Conservation (phyloP, 495 filamentous ascomycete species). For the Aspergillus carlsbadensis region DNA sequence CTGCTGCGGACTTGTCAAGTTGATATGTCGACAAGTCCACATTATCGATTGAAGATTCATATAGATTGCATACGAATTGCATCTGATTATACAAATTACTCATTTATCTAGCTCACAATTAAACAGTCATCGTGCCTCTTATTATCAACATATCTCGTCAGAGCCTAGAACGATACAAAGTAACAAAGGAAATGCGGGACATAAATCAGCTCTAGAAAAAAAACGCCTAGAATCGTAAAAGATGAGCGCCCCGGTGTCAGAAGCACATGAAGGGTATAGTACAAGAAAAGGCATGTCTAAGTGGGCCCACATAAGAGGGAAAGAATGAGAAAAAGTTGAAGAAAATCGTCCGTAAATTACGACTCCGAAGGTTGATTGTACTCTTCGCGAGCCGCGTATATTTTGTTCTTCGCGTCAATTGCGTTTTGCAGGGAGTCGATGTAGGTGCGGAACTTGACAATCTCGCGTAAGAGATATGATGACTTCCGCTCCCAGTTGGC, state of each 20-base stretch:
- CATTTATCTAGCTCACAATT: constrained; percentile 1
- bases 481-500: constrained; percentile 97
- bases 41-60: neutral
- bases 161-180: neutral
- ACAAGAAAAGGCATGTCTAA: neutral
- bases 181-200: neutral
- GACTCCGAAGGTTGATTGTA: constrained; percentile 9
- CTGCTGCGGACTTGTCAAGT: neutral
- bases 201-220: neutral
- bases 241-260: neutral
- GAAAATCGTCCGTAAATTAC: constrained; percentile 2
- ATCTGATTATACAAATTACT: too few relatives aligned
- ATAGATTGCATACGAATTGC: neutral
- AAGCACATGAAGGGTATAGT: constrained; percentile 10
- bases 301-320: neutral
- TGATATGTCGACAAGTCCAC: neutral
- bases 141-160: constrained; percentile 7
- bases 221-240: neutral
- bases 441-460: constrained; percentile 93
- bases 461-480: constrained; percentile 87
- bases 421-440: constrained; percentile 74
- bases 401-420: constrained; percentile 54
- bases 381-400: constrained; percentile 39
- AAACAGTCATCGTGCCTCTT: neutral
- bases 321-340: neutral